Evolutionary conservation across 2,329 filamentous ascomycete genomes (phyloP), one percentile per base, ranked within the genome.

Genomic region (Exophiala calicioides): DNA sequence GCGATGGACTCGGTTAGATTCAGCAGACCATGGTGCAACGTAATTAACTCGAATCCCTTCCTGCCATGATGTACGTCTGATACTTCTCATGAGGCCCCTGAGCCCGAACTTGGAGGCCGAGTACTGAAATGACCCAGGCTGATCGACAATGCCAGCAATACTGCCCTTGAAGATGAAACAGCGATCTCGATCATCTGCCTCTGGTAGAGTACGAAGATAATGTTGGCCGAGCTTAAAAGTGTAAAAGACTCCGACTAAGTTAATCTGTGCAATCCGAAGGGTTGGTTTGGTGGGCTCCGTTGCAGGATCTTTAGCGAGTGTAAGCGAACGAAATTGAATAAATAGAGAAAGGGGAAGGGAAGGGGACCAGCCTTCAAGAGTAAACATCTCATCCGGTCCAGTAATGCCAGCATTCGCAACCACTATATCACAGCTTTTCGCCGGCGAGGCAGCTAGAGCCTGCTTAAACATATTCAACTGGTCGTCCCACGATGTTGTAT

Each of bases 151-250:
- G 5, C 58, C 63, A 1, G 61, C 62, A 5, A 63, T 53, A 8
- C 62, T 66, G 4, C 63, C 59, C 30, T 65, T 63, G 15, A 67
- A 45, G 13, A 65, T 47, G 35, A 68, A 42, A 8, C 43, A 33
- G 26, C 56, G 38, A 29, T 58, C 60, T 13, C 24, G 24, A 30
- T 59, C 60, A 29, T 2, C 52, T 52, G 4, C 33, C 10, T 52
- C 56, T 18, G 24, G 27, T 29, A 38, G 46, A 10, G 26, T 15
- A 2, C 70, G 58, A 55, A 76, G 74, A 47, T 73, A 74, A 50
- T 74, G 69, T 7, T 73, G 60, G 0, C 71, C 72, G 0, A 76
- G 62, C 48, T 74, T 75, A 45, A 67, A 64, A 0, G 73, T 75
- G 55, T 73, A 75, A 4, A 72, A 50, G 0, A 66, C 68, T 1